Base-by-base conservation (phyloP, 352 stramenopile species). In the Phytophthora cryptogea region DNA sequence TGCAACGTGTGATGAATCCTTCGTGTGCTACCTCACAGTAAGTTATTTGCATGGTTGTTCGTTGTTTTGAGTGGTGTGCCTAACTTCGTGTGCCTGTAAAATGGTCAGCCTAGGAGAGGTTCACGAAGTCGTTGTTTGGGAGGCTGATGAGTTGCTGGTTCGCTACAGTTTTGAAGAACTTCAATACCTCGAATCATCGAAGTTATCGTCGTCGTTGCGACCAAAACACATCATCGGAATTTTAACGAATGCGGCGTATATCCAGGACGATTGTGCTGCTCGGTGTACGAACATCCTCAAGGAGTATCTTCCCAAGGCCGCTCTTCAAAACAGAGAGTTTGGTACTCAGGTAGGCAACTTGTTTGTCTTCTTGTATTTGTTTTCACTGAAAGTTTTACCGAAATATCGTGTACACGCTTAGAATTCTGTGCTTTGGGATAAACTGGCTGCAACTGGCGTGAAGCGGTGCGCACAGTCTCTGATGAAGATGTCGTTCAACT, bases 21-120 rank as follows among this genome's bases (percentile, higher is more conserved):
- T 92, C 85, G 9, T 94, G 81, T 56, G 80, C 85, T 6, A 90
- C 85, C 0, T 92, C 83, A 9, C 72, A 86, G 82, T 91, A 76
- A 53, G 76, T 23, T 30, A 20, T 13, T n/a, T 54, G 8, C 32
- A 17, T 33, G 9, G 4, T 14, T 27, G 9, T 44, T 43, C 7
- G 13, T n/a, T 1, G 20, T 44, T 45, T 54, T 2, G 4, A 26
- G 13, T 11, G 26, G 5, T 20, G 8, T 42, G 1, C 37, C 35
- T 66, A 59, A 65, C 39, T 32, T 30, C 26, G 35, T 42, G 14
- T 64, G 14, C 26, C n/a, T 56, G 26, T 28, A 1, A 33, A 53
- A 62, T 7, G 35, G 13, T 23, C 17, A 92, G 83, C 36, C 64
- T 90, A 28, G 54, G 74, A 6, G 70, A 89, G 37, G 73, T 90